Conservation (phyloP, 1,284 basidiomycete species). For the Pascua guehoae region DNA sequence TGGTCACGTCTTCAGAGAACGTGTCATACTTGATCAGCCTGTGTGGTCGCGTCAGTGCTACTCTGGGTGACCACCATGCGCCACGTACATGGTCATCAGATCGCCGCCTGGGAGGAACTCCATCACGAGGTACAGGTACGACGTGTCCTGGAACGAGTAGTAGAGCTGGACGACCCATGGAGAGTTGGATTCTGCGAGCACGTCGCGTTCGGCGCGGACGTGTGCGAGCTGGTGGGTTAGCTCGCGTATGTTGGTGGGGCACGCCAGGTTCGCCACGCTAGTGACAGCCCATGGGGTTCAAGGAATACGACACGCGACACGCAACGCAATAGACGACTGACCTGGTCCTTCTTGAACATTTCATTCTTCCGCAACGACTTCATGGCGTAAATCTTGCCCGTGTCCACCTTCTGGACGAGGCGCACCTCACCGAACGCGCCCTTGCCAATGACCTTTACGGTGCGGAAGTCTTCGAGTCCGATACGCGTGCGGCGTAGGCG, state of each 20-base stretch:
- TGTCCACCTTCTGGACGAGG: slow-evolving; percentile 93
- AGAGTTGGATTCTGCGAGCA: slow-evolving; percentile 94
- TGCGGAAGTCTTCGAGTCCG: slow-evolving; percentile 87
- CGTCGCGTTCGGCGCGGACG: slow-evolving; percentile 96
- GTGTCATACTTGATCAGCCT: slow-evolving; percentile 99
- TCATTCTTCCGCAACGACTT: slow-evolving; percentile 96
- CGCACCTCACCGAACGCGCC: slow-evolving; percentile 98
- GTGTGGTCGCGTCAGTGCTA: slow-evolving; percentile 28
- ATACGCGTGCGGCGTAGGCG: slow-evolving; percentile 88
- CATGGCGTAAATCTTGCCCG: slow-evolving; percentile 98
- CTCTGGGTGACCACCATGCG: not conserved
- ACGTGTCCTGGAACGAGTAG: slow-evolving; percentile 96
- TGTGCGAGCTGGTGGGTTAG: slow-evolving; percentile 71
- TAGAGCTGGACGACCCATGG: slow-evolving; percentile 98
- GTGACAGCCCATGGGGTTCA: slow-evolving; percentile 1
- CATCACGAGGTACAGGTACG: slow-evolving; percentile 97
- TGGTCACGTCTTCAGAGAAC: slow-evolving; percentile 96
- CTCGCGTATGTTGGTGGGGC: not conserved
- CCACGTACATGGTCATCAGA: slow-evolving; percentile 66
- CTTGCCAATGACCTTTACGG: slow-evolving; percentile 98
- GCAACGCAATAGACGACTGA: slow-evolving; percentile 50
- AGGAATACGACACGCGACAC: too few relatives aligned
- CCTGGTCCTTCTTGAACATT: slow-evolving; percentile 98
- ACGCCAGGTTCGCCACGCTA: not conserved
- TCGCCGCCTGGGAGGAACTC: slow-evolving; percentile 98